phyloP scores from a whole-genome alignment of 352 stramenopile species.

The Thalassiosira livingstoniorum region DNA sequence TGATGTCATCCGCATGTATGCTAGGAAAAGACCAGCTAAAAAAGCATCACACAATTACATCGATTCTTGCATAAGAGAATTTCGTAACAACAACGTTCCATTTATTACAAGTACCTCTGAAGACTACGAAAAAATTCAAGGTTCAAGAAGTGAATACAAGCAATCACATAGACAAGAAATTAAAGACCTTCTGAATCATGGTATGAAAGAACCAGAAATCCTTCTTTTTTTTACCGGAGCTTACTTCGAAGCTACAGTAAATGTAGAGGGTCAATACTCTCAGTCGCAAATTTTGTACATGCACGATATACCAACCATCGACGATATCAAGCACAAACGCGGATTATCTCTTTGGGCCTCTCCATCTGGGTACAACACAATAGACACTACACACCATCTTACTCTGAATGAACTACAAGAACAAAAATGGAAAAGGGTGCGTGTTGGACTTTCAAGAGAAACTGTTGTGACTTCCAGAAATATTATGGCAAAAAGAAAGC shows the following conservation, averaged over 20 bases:
- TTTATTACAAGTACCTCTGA: conserved; percentile 12
- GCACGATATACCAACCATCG: conserved; percentile 25
- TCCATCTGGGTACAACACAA: not conserved
- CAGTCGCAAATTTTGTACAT: conserved; percentile 42
- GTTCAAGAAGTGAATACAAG: conserved; percentile 21
- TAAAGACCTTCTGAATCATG: conserved; percentile 29
- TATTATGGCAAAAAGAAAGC: conserved; percentile 13
- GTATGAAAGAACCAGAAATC: conserved; percentile 31
- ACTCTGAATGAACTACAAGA: not conserved
- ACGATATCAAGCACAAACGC: conserved; percentile 2
- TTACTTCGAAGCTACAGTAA: conserved; percentile 49
- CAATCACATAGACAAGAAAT: not conserved
- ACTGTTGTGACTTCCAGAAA: not conserved
- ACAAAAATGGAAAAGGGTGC: conserved; percentile 39
- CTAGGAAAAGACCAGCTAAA: conserved; percentile 31
- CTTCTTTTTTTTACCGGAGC: conserved; percentile 49
- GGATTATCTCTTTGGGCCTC: conserved; percentile 26
- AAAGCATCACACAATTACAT: conserved; percentile 34
- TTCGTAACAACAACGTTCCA: conserved; percentile 5
- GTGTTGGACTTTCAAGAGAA: conserved; percentile 10
- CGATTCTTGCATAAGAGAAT: conserved; percentile 4
- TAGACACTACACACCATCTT: conserved; percentile 10
- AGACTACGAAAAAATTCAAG: conserved; percentile 20
- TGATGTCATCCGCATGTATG: conserved; percentile 48
- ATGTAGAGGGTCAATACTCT: conserved; percentile 34